Percentiles rank a stretch among this genome's conserved stretches.
Conservation (phyloP, 2,329 filamentous ascomycete genomes). For the Aspergillus sp. region DNA sequence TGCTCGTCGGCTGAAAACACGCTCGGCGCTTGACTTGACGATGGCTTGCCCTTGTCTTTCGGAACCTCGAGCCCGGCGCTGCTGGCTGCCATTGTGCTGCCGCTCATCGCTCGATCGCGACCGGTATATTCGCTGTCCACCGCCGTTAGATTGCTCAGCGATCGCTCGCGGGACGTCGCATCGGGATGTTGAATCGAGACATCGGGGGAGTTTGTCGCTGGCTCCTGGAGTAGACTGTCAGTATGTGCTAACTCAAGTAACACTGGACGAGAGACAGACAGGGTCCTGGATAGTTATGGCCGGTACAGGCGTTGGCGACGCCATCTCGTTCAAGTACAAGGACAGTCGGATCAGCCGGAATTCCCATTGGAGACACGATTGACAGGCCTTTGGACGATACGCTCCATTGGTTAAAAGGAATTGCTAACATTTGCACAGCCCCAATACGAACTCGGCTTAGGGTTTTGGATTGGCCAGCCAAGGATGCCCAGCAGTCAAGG, state of each 20-base stretch:
- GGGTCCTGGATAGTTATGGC: slow-evolving; percentile 2
- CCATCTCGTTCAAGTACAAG: neutral
- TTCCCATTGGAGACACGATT: neutral
- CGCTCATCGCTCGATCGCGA: slow-evolving; percentile 17
- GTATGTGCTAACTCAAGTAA: neutral
- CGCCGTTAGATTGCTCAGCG: slow-evolving; percentile 12
- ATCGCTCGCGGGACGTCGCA: slow-evolving; percentile 1
- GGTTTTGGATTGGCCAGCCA: slow-evolving; percentile 3
- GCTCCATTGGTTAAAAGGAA: too few species aligned
- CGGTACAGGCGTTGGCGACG: neutral
- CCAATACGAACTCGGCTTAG: neutral
- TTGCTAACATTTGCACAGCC: slow-evolving; percentile 1
- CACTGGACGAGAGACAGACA: neutral
- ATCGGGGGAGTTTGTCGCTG: neutral
- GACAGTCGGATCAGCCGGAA: neutral
- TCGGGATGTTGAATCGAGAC: neutral
- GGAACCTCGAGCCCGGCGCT: slow-evolving; percentile 6
- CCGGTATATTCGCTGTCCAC: slow-evolving; percentile 7
- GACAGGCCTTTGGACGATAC: neutral
- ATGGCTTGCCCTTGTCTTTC: slow-evolving; percentile 1
- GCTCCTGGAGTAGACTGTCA: neutral
- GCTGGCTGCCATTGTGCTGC: slow-evolving; percentile 16
- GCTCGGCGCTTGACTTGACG: slow-evolving; percentile 1
- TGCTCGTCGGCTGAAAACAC: slow-evolving; percentile 12
- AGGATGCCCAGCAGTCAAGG: neutral